Evolutionary conservation across 1,284 basidiomycete species (phyloP), one percentile per base, ranked within the genome.

Genomic region (Cryptococcus jaspeensis): DNA sequence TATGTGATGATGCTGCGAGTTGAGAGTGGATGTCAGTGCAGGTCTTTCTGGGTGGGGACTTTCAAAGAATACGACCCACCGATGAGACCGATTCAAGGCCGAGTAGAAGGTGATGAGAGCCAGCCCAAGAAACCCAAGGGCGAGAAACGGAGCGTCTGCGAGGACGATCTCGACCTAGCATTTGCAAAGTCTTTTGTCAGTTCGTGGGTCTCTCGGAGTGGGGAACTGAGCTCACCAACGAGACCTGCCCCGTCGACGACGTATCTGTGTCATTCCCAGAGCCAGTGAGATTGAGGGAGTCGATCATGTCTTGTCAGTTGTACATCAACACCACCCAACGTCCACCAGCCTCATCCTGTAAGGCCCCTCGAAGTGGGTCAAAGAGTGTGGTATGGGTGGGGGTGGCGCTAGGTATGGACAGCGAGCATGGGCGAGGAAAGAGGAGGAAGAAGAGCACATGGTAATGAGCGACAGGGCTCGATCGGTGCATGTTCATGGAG

Each of bases 81-180:
- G 20, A 22, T 39, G 38, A 16, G 48, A 50, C 20, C 48, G 48
- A 38, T 50, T 50, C 15, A 50, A 50, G 23, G 48, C 40, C 8
- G 48, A 50, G 40, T 50, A 50, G 28, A 50, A 50, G 23, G 48
- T 50, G 20, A 50, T 50, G 48, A 50, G 15, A 4, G 48, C 40
- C 35, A 50, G 25, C 16, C 48, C 36, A 22, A 50, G 35, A 23
- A 50, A 50, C 13, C 48, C 48, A 23, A 50, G 40, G 38, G 48
- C 48, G 7, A 50, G 35, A 35, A 50, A 50, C 15, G 48, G 48
- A 25, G 32, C 35, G 18, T 50, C 48, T 15, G 48, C 32, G 22
- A 50, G 20, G 23, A 39, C 37, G 36, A 50, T 50, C 37, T 50
- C 48, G 48, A 50, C 37, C 48, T 50, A 11, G 16, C 20, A 28